Evolutionary conservation across 768 basidiomycete species (phyloP).

Genomic region (Trametes elegans): DNA sequence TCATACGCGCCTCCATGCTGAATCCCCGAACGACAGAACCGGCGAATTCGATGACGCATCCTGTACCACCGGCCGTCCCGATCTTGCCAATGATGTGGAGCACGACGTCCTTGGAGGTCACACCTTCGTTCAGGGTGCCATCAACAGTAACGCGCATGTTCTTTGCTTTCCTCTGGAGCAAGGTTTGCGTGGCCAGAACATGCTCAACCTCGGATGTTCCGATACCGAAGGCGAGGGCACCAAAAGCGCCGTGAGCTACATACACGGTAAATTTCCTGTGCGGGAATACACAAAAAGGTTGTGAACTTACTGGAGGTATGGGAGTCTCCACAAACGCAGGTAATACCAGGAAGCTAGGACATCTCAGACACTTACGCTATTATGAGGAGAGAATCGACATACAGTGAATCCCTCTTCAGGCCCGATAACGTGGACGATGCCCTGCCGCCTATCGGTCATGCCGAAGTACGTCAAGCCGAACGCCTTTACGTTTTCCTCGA

Average conservation of each 20-base stretch:
- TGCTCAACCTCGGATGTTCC: constrained; percentile 70
- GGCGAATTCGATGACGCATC: constrained; percentile 62
- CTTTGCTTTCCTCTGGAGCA: constrained; percentile 59
- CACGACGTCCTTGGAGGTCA: constrained; percentile 63
- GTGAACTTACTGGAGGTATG: constrained; percentile 56
- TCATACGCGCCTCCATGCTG: constrained; percentile 63
- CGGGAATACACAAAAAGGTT: background rate
- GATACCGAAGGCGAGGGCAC: constrained; percentile 66
- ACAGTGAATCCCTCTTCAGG: constrained; percentile 66
- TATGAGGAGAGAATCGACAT: constrained; percentile 5
- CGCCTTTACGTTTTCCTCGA: constrained; percentile 65
- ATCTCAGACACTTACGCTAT: background rate
- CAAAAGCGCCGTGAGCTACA: constrained; percentile 62
- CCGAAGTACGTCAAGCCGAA: constrained; percentile 68
- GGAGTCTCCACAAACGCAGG: constrained; percentile 62
- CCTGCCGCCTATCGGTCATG: constrained; percentile 64
- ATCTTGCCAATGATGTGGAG: constrained; percentile 64
- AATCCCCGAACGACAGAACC: constrained; percentile 54
- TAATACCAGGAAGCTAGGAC: constrained; percentile 42
- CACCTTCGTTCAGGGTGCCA: constrained; percentile 51
- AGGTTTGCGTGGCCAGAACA: constrained; percentile 64
- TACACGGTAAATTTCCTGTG: background rate
- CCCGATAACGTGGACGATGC: constrained; percentile 61
- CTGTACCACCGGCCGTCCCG: constrained; percentile 65
- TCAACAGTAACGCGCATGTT: constrained; percentile 68